Evolutionary conservation across 2,329 filamentous ascomycete species (phyloP), one percentile per base, ranked within the genome.

Genomic region (Aureobasidium sp.): DNA sequence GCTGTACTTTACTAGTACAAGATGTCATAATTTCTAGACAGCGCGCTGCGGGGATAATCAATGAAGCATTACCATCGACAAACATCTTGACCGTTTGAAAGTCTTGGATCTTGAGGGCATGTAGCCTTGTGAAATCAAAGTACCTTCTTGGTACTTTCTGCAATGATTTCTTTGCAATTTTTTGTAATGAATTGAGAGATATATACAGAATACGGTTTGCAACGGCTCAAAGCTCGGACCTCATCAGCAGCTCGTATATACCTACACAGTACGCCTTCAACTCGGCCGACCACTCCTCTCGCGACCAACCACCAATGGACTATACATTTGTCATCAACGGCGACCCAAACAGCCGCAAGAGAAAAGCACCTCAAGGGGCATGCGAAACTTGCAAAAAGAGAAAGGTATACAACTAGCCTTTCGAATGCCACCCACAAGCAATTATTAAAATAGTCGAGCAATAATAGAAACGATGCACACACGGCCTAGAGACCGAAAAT

Each of bases 311-410:
- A 34, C 36, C 20, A 8, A 65, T 65, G 64, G 64, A 65, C 34
- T 65, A 62, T 57, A 78, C 75, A 31, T 78, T 78, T 63, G 75
- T 76, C 29, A 74, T 75, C n/a, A 76, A 77, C 61, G 60, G 60
- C 37, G 76, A 76, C 66, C 74, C 76, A 64, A 75, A 74, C 67
- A 77, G 76, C 67, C 67, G 75, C 64, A 78, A 78, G 67, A 72
- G 76, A 51, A 77, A 77, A 65, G 70, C 75, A 64, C 75, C 76
- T 61, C 73, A 76, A 63, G 70, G 74, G 61, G 76, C 76, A 56
- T 78, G 76, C 65, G 75, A 77, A 69, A 71, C 72, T 62, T 78
- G 76, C 70, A 77, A 78, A 70, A 77, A 75, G 66, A 70, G 75
- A 56, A 71, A 75, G 69, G 74, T 60, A 48, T 29, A 48, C 15